phyloP scores from a whole-genome alignment of 768 basidiomycete species.

The Gyrodon lividus region DNA sequence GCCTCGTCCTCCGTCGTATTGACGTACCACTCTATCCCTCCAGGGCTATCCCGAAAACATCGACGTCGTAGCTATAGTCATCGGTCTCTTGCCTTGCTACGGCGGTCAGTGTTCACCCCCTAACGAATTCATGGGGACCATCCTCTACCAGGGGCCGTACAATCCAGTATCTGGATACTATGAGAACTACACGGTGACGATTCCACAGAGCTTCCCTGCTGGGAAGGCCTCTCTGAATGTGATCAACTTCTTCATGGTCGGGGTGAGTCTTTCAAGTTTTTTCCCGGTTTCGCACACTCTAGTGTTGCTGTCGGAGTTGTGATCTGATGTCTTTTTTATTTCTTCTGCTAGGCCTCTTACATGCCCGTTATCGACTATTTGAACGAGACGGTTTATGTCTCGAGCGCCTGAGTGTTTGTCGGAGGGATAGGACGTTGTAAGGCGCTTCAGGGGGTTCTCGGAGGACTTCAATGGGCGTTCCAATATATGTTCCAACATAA shows the following conservation, averaged over 20 bases:
- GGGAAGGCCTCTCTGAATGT: conserved; percentile 37
- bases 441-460: background rate
- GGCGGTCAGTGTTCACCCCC: conserved; percentile 23
- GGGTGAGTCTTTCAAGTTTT: conserved; percentile 38
- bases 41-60: conserved; percentile 24
- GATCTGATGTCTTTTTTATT: conserved; percentile 1
- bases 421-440: background rate
- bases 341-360: conserved; percentile 7
- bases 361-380: conserved; percentile 19
- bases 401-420: background rate
- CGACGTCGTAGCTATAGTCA: conserved; percentile 29
- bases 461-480: too few species aligned
- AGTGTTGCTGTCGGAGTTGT: background rate
- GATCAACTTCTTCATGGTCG: conserved; percentile 38
- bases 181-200: conserved; percentile 33
- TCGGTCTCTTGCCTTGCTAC: conserved; percentile 31
- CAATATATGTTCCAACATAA: too few species aligned
- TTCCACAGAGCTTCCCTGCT: conserved; percentile 25
- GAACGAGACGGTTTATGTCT: conserved; percentile 20
- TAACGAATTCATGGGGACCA: conserved; percentile 24
- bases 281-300: background rate
- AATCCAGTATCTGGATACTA: conserved; percentile 21
- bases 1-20: background rate
- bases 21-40: background rate
- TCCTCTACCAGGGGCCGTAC: conserved; percentile 37